Base-by-base conservation (phyloP, 306 rosid genomes). In the Amphicarpaea edgeworthii region DNA sequence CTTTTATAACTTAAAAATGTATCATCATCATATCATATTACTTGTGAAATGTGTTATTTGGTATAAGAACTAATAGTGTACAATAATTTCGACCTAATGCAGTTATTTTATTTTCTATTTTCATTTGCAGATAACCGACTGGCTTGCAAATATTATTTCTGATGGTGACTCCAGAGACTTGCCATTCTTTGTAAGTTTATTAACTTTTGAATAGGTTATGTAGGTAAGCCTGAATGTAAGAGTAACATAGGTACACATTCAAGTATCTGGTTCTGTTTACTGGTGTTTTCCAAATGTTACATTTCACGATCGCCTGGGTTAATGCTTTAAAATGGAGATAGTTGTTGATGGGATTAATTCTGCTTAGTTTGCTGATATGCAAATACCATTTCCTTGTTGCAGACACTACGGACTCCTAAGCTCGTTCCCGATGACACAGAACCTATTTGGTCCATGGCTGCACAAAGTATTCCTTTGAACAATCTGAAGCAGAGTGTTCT, bases 101-200 rank as follows among this genome's bases (percentile, higher is more conserved):
- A 19, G 20, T 50, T 83, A 60, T 76, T 46, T 49, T 51, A 32
- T 73, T 30, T 64, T 43, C 32, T 14, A 49, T 72, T 16, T 26
- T 72, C 15, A 14, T 49, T 38, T 58, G 76, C 91, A 92, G 98
- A 90, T 95, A 79, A 68, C 60, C 57, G 72, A 85, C 42, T 92
- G 99, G 99, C 74, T 95, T 63, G 87, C 96, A n/a, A 85, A 83
- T 59, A 86, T 86, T 76, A 83, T 92, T 81, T 76, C 80, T 23
- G 99, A 95, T 69, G 99, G 99, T 7, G 99, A 92, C 85, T 77
- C 89, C 19, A 86, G 90, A 83, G 96, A 92, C 72, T 89, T 95
- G 54, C 99, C 99, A 19, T 86, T 84, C 79, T 89, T 87, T 83
- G 99, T 95, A 90, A 89, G 83, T 74, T 19, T 64, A 24, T 66